Evolutionary conservation across 164 flowering plant genomes (phyloP).

Genomic region (Umbellularia californica): DNA sequence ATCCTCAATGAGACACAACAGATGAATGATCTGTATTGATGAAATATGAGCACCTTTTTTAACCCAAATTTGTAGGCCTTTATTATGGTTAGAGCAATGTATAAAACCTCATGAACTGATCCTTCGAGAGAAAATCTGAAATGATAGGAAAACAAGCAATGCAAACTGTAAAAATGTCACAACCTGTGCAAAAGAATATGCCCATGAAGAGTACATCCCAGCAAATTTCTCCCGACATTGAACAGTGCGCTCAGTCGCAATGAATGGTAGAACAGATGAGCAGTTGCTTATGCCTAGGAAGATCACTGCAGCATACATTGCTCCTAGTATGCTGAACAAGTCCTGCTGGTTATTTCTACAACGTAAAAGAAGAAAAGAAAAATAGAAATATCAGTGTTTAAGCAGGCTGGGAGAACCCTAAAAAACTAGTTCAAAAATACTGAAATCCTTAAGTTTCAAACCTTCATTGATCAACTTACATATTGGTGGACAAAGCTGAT

Average conservation of each 20-base stretch:
- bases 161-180: not conserved
- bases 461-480: not conserved
- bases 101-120: too few relatives aligned
- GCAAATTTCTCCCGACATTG: constrained; percentile 45
- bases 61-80: too few relatives aligned
- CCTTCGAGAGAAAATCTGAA: too few relatives aligned
- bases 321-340: constrained; percentile 41
- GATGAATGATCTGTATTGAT: too few relatives aligned
- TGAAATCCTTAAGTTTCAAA: not conserved
- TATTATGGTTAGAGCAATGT: too few relatives aligned
- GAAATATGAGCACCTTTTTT: too few relatives aligned
- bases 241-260: constrained; percentile 38
- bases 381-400: not conserved
- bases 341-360: constrained; percentile 42
- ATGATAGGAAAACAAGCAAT: too few relatives aligned
- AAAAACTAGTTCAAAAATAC: too few relatives aligned
- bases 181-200: constrained; percentile 51
- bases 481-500: not conserved
- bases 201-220: constrained; percentile 49
- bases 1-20: too few relatives aligned
- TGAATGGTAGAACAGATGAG: constrained; percentile 34
- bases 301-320: constrained; percentile 27
- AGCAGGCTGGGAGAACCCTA: not conserved
- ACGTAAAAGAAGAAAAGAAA: not conserved
- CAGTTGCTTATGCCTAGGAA: constrained; percentile 44